Base-by-base conservation (phyloP, 1,139 yeast species). In the Lodderomyces oxycetoniae region DNA sequence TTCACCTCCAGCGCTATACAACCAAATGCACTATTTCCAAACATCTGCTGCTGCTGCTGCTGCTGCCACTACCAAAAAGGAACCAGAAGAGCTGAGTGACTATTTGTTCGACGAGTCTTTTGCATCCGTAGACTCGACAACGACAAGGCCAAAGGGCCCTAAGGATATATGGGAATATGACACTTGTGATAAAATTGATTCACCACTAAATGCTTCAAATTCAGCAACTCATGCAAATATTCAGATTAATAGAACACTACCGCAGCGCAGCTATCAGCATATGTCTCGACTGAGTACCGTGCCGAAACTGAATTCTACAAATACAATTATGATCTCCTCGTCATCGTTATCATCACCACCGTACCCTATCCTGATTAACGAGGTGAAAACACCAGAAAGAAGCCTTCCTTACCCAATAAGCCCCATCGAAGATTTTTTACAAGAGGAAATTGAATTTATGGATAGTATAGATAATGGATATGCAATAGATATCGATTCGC, bases 101-200 rank as follows among this genome's bases (percentile, higher is more conserved):
- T 31, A 38, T 22, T 44, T 48, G 2, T 28, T 43, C 27, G 45
- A 43, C 26, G 45, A 38, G 11, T 39, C 52, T 3, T 44, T 44
- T 29, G 27, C 37, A 5, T 47, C 50, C 3, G 36, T 45, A 17
- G 61, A 53, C 4, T 60, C 67, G 26, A 68, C 71, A 5, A 57
- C 67, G 26, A 68, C 71, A 5, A 57, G 54, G 34, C 73, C 69
- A 3, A 65, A 55, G 57, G 74, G 74, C 0, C 73, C 74, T 1
- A 60, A 57, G 41, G 62, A 57, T 35, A 47, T 67, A 13, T 65
- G 67, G 8, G 68, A 61, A 7, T 63, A 63, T 33, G 58, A 52
- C 22, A 11, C 17, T 15, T 9, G 7, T 14, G 15, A 15, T 5
- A 4, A 11, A 3, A 22, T 6, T 7, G 12, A 28, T 16, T 17